phyloP scores from a whole-genome alignment of 2,329 filamentous ascomycete genomes.

The Xylariaceae sp. region DNA sequence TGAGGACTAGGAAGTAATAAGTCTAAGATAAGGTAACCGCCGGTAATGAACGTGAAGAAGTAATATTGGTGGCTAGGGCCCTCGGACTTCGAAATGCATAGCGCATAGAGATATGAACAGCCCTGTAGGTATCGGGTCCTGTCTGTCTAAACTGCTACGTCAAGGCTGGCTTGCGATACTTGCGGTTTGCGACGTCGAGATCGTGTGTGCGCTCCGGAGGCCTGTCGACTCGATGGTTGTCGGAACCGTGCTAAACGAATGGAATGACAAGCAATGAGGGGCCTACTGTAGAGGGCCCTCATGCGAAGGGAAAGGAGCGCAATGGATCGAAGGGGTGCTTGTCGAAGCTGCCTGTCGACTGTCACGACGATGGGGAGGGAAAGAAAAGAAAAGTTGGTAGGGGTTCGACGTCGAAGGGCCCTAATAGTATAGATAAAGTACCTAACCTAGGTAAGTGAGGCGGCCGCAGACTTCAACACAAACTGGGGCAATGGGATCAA shows the following conservation, averaged over 20 bases:
- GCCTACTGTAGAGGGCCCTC: conserved; percentile 4
- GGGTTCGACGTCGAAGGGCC: conserved; percentile 3
- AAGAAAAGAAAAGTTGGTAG: neutral
- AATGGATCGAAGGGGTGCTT: conserved; percentile 6
- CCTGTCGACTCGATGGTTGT: neutral
- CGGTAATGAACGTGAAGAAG: neutral
- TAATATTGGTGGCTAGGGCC: neutral
- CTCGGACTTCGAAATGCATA: neutral
- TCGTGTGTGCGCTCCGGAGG: neutral
- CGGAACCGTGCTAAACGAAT: conserved; percentile 3
- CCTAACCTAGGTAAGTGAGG: neutral
- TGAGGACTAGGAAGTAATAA: neutral
- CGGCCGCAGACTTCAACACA: too few relatives aligned
- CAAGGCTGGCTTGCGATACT: neutral
- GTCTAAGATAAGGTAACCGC: neutral
- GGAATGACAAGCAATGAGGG: neutral
- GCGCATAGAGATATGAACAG: neutral
- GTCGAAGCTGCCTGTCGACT: conserved; percentile 17
- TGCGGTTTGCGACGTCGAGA: neutral
- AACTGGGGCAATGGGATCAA: neutral
- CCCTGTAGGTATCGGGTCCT: neutral
- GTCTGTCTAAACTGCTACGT: neutral
- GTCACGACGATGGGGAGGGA: conserved; percentile 12
- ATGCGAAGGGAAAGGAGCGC: conserved; percentile 3
- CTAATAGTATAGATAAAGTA: neutral